These are phyloP conservation scores for Aegilops sharonensis DNA, from an alignment of 176 grass and related monocot genomes.

Conservation along the genomic window DNA sequence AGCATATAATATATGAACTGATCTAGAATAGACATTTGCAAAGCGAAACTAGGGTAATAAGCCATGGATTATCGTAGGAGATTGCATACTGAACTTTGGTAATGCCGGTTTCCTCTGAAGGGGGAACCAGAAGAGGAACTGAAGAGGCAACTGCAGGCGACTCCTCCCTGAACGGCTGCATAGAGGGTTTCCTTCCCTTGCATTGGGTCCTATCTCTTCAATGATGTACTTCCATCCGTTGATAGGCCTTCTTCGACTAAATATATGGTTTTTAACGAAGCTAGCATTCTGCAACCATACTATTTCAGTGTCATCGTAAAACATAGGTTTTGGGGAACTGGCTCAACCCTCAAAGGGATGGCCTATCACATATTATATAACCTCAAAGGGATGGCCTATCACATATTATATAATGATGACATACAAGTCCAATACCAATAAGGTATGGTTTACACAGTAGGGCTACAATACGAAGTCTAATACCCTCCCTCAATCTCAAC, in stretches of 20 bases:
- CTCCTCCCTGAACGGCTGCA: slow-evolving; percentile 69
- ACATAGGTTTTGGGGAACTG: too few relatives aligned
- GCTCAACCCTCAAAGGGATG: too few relatives aligned
- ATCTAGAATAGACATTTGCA: neutral
- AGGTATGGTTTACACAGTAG: too few relatives aligned
- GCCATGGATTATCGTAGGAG: neutral
- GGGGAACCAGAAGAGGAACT: slow-evolving; percentile 33
- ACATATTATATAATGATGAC: too few relatives aligned
- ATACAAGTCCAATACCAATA: too few relatives aligned
- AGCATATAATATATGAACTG: neutral
- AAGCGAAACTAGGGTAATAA: neutral
- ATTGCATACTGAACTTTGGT: neutral
- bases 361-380: too few relatives aligned
- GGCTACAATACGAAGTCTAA: too few relatives aligned
- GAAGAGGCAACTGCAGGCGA: slow-evolving; percentile 39
- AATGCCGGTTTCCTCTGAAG: slow-evolving; percentile 43
- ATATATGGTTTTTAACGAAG: slow-evolving; percentile 72
- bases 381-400: too few relatives aligned
- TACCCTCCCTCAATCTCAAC: too few relatives aligned
- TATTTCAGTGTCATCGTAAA: neutral
- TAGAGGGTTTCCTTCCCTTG: slow-evolving; percentile 74
- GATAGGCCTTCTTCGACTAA: slow-evolving; percentile 35
- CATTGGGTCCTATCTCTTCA: slow-evolving; percentile 86
- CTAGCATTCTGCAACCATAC: slow-evolving; percentile 66
- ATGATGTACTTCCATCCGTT: slow-evolving; percentile 97